phyloP scores from a whole-genome alignment of 2,329 filamentous ascomycete genomes.

The Dothiorella sarmentorum region DNA sequence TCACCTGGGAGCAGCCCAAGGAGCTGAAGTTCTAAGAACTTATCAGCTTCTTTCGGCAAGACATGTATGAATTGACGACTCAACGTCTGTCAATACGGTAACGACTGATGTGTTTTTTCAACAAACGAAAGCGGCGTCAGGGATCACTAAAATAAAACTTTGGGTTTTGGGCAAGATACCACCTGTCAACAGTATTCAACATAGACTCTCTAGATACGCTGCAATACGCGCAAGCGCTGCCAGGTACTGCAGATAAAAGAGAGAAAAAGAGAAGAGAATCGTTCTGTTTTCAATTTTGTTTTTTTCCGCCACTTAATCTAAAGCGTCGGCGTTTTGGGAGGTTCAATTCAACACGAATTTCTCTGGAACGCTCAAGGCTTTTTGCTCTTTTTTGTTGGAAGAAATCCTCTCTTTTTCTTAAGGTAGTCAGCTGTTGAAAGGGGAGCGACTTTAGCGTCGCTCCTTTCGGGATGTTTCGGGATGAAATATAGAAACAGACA shows the following conservation, averaged over 20 bases:
- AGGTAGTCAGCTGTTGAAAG: too few species aligned
- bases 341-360: slow-evolving; percentile 20
- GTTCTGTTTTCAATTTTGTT: background rate
- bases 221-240: slow-evolving; percentile 18
- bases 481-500: too few species aligned
- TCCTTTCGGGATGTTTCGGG: too few species aligned
- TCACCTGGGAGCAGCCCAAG: slow-evolving; percentile 99
- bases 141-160: slow-evolving; percentile 22
- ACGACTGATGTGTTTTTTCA: slow-evolving; percentile 16
- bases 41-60: background rate
- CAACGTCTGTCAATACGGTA: slow-evolving; percentile 17
- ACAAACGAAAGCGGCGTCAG: slow-evolving; percentile 19
- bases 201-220: slow-evolving; percentile 19
- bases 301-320: background rate
- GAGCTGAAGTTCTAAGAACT: slow-evolving; percentile 72
- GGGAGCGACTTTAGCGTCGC: too few species aligned
- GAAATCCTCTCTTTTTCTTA: background rate
- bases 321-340: slow-evolving; percentile 18
- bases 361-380: slow-evolving; percentile 1
- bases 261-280: background rate
- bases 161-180: slow-evolving; percentile 13
- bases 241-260: slow-evolving; percentile 5
- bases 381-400: background rate
- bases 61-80: slow-evolving; percentile 10
- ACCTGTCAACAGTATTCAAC: slow-evolving; percentile 20